Base-by-base conservation (phyloP, 2,329 filamentous ascomycete species). In the Parasarocladium wereldwijsianum region DNA sequence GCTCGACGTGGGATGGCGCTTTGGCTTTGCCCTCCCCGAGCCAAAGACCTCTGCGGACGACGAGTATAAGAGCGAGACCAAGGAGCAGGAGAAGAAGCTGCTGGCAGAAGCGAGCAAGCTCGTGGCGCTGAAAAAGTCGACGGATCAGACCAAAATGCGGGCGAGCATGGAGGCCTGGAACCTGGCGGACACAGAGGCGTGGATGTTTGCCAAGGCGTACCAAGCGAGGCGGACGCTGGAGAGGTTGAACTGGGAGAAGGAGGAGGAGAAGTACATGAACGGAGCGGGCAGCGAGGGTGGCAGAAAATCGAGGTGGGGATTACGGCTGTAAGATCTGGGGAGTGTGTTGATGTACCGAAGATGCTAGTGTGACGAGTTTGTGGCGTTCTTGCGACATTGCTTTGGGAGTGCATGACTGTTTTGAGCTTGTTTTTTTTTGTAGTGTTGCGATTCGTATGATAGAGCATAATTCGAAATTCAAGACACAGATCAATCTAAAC, bases 1-100 rank as follows among this genome's bases (percentile, higher is more conserved):
- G 3, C 51, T 66, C n/a, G 79, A 90, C 39, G 59, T 93, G 3
- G 78, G 87, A 46, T 96, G 85, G 84, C 69, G 78, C 40, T 83
- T 96, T 47, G 90, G 87, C 32, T 96, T 96, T 52, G 60, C 64
- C 10, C 64, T 94, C 8, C 82, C 86, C 2, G 62, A 64, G 26
- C 46, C 8, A 39, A 44, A 11, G 18, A 14, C 38, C 31, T 23
- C 33, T 5, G 28, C 32, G 7, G 12, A 12, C n/a, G 24, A 26
- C 14, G 7, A 17, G 5, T 11, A 16, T 5, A 32, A 30, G 8
- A 13, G 10, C 17, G 28, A 17, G 9, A 16, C 24, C n/a, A 11
- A 11, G 8, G 32, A 14, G 6, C 24, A 56, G 16, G 76, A 83
- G 49, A 58, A 55, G 19, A 50, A 49, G 9, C 51, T 81, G 9